These are phyloP conservation scores for Myxozyma udenii DNA, from an alignment of 805 yeast genomes.

Conservation along the genomic window DNA sequence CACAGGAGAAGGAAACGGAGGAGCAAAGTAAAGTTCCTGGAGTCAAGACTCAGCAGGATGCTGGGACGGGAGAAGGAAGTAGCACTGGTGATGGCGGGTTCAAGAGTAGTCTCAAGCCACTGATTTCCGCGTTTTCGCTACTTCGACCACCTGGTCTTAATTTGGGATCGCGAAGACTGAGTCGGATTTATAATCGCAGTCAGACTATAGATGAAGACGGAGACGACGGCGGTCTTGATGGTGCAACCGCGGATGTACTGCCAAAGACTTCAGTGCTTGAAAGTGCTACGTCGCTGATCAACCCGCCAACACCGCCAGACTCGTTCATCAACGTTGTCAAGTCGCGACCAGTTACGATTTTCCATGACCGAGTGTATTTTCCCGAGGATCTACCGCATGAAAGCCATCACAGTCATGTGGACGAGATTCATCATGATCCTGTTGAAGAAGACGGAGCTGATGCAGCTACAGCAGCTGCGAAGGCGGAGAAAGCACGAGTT, in stretches of 20 bases:
- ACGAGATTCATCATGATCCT: not conserved
- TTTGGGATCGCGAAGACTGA: conserved; percentile 24
- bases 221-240: conserved; percentile 17
- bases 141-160: conserved; percentile 36
- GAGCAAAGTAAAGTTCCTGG: not conserved
- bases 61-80: no score
- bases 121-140: conserved; percentile 33
- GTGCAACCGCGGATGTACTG: conserved; percentile 18
- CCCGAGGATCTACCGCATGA: conserved; percentile 59
- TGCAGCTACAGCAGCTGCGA: not conserved
- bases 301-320: conserved; percentile 76
- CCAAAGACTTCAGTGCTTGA: conserved; percentile 76
- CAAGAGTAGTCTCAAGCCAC: conserved; percentile 9
- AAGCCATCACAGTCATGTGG: not conserved
- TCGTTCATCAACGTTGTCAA: conserved; percentile 67
- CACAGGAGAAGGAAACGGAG: conserved; percentile 3
- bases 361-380: conserved; percentile 76
- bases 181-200: conserved; percentile 34
- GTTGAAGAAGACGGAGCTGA: not conserved
- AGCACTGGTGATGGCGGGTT: not conserved
- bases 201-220: conserved; percentile 29
- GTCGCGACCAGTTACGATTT: conserved; percentile 59
- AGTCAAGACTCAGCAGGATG: not conserved
- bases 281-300: conserved; percentile 70
- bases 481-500: conserved; percentile 41